These are phyloP conservation scores for Petasospora fabianii DNA, from an alignment of 1,139 yeast species.

Conservation along the genomic window DNA sequence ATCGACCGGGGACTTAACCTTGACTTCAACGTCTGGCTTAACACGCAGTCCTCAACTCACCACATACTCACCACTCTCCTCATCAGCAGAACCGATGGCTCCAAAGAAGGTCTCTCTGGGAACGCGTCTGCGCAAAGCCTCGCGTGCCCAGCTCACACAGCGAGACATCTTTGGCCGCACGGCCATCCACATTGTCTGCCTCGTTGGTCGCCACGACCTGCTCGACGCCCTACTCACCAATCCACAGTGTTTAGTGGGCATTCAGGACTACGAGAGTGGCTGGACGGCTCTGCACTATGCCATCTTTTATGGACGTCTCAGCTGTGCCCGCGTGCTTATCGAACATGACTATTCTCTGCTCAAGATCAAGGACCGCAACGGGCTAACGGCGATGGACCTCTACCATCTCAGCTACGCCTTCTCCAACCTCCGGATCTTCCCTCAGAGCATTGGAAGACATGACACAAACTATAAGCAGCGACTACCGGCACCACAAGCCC, in stretches of 20 bases:
- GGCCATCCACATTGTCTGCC: constrained; percentile 54
- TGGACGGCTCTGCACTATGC: constrained; percentile 82
- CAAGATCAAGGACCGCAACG: constrained; percentile 63
- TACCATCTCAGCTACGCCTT: constrained; percentile 25
- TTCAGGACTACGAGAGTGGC: constrained; percentile 70
- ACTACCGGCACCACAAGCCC: constrained; percentile 3
- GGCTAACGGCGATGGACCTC: constrained; percentile 61
- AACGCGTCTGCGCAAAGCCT: constrained; percentile 29
- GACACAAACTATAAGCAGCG: constrained; percentile 22
- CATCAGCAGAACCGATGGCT: too few relatives aligned
- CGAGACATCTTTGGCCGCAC: constrained; percentile 78
- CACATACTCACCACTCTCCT: background rate
- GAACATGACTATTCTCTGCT: constrained; percentile 29
- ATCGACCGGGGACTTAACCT: too few relatives aligned
- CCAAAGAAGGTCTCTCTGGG: constrained; percentile 9
- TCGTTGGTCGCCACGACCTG: constrained; percentile 47
- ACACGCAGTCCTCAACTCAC: too few relatives aligned
- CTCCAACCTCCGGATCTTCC: constrained; percentile 23
- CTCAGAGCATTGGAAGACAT: constrained; percentile 22
- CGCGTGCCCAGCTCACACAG: constrained; percentile 41
- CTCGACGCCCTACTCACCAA: constrained; percentile 46
- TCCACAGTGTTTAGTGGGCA: constrained; percentile 37
- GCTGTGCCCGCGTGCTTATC: constrained; percentile 51
- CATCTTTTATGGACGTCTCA: constrained; percentile 53
- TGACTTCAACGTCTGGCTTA: too few relatives aligned